Evolutionary conservation across 1,139 yeast genomes (phyloP), one percentile per base, ranked within the genome.

Genomic region (Zygosaccharomyces pseudobailii): DNA sequence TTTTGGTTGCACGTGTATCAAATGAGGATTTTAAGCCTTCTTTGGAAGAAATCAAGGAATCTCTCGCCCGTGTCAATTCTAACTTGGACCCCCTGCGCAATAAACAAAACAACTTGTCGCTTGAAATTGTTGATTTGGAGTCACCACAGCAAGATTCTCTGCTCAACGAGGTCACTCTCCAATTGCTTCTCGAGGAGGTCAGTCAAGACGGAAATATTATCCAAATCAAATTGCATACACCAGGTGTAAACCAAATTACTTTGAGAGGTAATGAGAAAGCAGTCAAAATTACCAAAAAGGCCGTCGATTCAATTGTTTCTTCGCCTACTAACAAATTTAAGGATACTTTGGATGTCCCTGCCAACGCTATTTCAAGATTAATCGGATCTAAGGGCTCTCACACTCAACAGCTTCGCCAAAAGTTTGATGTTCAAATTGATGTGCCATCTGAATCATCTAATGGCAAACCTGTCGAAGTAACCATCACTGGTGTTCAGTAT

Each of bases 321-420:
- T 46, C 57, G 4, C 61, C 65, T 24, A 54, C 59, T 21, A 54
- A 49, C 22, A 57, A 61, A n/a, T 47, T 53, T 24, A 57, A 52
- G 25, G 67, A 80, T 21, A 71, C 76, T 36, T 69, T 80, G 55
- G 73, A 72, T 39, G 82, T 88, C 61, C 95, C 97, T 51, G 68
- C 80, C 2, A 71, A 75, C 48, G 78, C 80, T 41, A 73, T 90
- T 51, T 78, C 94, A 36, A 82, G 95, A 68, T 75, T 94, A 48
- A 88, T 94, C 66, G 99, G 98, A 56, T 86, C 84, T 66, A 87
- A 80, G 53, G 98, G 98, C 49, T 71, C 87, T 37, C 80, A 82
- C 63, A 71, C 92, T 64, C 78, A 79, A 57, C 71, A 79, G 46
- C 69, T 88, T 55, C 78, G 84, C 56, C 88, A 86, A n/a, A 86